Evolutionary conservation across 768 basidiomycete species (phyloP).

Genomic region (Tricholoma matsutake): DNA sequence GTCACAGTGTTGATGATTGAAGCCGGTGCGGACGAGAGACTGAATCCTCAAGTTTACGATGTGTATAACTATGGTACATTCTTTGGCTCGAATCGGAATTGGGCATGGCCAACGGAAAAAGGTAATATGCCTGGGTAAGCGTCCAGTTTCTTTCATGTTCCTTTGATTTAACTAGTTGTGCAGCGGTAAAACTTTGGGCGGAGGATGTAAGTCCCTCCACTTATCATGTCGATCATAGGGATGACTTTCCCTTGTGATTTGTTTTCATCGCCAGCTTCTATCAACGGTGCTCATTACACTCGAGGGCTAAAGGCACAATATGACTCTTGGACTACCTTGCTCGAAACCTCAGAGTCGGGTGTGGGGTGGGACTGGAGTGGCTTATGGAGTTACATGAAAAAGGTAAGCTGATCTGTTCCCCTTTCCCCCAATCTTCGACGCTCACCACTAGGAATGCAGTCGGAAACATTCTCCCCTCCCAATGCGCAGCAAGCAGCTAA

Average conservation of each 20-base stretch:
- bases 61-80: conserved; percentile 42
- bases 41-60: conserved; percentile 42
- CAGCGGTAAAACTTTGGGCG: conserved; percentile 48
- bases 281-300: conserved; percentile 47
- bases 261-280: conserved; percentile 31
- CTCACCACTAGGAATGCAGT: conserved; percentile 23
- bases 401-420: conserved; percentile 26
- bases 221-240: neutral
- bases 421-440: neutral
- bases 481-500: conserved; percentile 42
- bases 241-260: too few species aligned
- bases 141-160: neutral
- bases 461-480: conserved; percentile 46
- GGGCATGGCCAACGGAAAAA: conserved; percentile 43
- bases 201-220: conserved; percentile 30
- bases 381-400: conserved; percentile 45
- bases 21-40: conserved; percentile 46
- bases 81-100: conserved; percentile 42
- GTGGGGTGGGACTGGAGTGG: conserved; percentile 48
- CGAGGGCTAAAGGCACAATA: conserved; percentile 44
- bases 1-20: conserved; percentile 49
- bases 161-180: neutral
- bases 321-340: conserved; percentile 37
- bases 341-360: conserved; percentile 37
- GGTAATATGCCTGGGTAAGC: conserved; percentile 40